These are phyloP conservation scores for Aspergillus alliaceus DNA, from an alignment of 2,329 filamentous ascomycete species.

Conservation along the genomic window DNA sequence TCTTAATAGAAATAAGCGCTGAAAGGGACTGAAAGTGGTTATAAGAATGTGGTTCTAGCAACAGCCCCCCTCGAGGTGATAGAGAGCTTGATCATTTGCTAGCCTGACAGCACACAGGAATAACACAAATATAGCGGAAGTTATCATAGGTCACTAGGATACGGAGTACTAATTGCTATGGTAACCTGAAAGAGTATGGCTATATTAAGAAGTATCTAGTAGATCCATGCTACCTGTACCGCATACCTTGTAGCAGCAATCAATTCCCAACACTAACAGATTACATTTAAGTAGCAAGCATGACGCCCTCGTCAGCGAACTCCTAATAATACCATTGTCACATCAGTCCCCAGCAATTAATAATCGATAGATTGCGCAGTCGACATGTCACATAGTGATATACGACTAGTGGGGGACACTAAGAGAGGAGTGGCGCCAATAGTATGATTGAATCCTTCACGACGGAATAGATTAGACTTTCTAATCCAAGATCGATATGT, in stretches of 20 bases:
- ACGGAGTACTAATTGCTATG: too few species aligned
- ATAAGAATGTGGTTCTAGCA: too few species aligned
- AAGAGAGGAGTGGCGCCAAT: background rate
- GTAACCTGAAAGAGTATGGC: too few species aligned
- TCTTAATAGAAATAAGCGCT: too few species aligned
- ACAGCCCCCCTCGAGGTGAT: too few species aligned
- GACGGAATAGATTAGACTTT: background rate
- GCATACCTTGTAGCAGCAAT: too few species aligned
- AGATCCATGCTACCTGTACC: too few species aligned
- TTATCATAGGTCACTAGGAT: background rate
- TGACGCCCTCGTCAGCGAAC: background rate
- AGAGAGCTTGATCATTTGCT: background rate
- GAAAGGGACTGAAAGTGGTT: too few species aligned
- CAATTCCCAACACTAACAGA: background rate
- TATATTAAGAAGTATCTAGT: too few species aligned
- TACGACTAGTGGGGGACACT: background rate
- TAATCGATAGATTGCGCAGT: background rate
- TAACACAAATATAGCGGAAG: background rate
- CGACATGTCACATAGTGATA: constrained; percentile 1
- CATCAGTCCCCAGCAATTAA: background rate
- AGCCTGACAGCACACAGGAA: background rate
- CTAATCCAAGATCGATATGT: background rate
- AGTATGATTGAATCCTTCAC: background rate
- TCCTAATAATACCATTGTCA: background rate
- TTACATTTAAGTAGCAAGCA: background rate